phyloP scores from a whole-genome alignment of 106 monocot genomes.

The Dioscorea dumetorum region DNA sequence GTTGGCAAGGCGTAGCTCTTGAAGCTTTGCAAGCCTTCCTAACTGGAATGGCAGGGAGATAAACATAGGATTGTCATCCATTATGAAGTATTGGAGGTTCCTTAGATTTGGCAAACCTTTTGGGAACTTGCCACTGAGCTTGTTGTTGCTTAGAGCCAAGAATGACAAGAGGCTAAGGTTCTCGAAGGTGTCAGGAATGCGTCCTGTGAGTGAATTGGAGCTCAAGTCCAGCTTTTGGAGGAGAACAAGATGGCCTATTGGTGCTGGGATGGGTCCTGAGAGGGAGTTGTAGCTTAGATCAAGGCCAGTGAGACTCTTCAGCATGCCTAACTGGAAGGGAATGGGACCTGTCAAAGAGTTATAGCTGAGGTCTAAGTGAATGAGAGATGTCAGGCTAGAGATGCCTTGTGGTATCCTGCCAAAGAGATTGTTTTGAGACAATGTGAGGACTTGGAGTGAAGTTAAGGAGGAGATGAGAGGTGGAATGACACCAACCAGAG shows the following conservation, averaged over 20 bases:
- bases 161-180: conserved; percentile 41
- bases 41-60: conserved; percentile 49
- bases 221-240: conserved; percentile 91
- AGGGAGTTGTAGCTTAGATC: conserved; percentile 90
- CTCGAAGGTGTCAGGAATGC: conserved; percentile 36
- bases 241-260: conserved; percentile 41
- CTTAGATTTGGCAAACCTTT: conserved; percentile 42
- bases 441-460: conserved; percentile 65
- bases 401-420: conserved; percentile 50
- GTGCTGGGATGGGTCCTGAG: conserved; percentile 44
- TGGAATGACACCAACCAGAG: conserved; percentile 54
- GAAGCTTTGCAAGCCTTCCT: conserved; percentile 47
- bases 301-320: conserved; percentile 45
- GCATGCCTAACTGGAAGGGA: conserved; percentile 28
- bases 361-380: conserved; percentile 83
- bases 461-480: conserved; percentile 32
- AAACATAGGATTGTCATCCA: conserved; percentile 74
- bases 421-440: conserved; percentile 60
- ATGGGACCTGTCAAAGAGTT: conserved; percentile 57
- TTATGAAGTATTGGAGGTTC: conserved; percentile 74
- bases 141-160: conserved; percentile 74
- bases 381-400: conserved; percentile 33
- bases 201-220: conserved; percentile 57
- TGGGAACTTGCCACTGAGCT: conserved; percentile 46
- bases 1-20: conserved; percentile 76